Percentiles rank a stretch among this genome's conserved stretches.
These are phyloP conservation scores for Schizophyllum amplum DNA, from an alignment of 1,284 basidiomycete genomes.

Conservation along the genomic window DNA sequence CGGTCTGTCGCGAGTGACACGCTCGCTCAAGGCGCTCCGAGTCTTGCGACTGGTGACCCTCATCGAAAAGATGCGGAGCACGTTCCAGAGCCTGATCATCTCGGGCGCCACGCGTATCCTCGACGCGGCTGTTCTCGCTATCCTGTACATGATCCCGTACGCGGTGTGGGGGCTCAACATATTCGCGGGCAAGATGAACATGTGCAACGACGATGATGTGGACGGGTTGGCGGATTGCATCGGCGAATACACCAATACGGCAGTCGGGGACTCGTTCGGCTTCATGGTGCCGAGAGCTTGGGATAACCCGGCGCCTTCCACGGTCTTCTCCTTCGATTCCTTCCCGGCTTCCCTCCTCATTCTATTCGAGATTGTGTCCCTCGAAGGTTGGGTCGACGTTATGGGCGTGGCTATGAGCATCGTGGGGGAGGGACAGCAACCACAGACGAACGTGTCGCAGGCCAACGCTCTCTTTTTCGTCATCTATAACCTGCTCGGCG, in stretches of 20 bases:
- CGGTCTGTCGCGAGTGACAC: conserved; percentile 75
- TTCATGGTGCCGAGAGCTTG: conserved; percentile 83
- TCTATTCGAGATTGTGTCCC: conserved; percentile 93
- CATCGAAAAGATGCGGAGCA: conserved; percentile 79
- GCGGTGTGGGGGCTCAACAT: conserved; percentile 97
- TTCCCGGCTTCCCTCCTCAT: conserved; percentile 86
- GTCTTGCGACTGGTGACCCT: conserved; percentile 89
- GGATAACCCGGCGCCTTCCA: conserved; percentile 81
- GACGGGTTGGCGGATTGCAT: conserved; percentile 60
- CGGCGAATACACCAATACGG: conserved; percentile 66
- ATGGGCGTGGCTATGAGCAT: conserved; percentile 82
- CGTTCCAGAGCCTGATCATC: conserved; percentile 89
- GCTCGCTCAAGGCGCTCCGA: conserved; percentile 85
- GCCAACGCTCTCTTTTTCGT: conserved; percentile 90
- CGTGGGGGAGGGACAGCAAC: conserved; percentile 62
- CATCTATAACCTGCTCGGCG: conserved; percentile 90
- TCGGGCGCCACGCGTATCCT: conserved; percentile 83
- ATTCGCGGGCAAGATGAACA: conserved; percentile 80
- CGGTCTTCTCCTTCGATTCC: conserved; percentile 86
- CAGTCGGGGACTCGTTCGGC: conserved; percentile 46
- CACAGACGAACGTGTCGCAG: conserved; percentile 63
- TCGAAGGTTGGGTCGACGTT: conserved; percentile 95
- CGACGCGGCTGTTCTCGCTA: conserved; percentile 88
- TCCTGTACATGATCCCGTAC: conserved; percentile 94
- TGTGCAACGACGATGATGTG: conserved; percentile 73